Evolutionary conservation across 352 stramenopile genomes (phyloP).

Genomic region (Phytophthora cactorum): DNA sequence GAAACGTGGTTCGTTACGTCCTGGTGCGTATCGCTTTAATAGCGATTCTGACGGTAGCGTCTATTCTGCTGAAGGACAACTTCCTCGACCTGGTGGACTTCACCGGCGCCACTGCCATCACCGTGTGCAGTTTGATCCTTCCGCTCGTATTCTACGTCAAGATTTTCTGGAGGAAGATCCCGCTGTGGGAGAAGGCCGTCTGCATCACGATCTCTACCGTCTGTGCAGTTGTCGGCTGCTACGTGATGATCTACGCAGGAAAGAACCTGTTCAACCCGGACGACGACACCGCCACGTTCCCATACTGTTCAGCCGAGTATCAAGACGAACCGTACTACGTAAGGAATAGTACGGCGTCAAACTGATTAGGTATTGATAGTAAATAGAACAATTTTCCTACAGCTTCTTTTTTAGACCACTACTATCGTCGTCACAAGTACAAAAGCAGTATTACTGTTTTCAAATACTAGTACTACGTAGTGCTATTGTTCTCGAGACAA

Average conservation of each 20-base stretch:
- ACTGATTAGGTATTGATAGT: slow-evolving; percentile 1
- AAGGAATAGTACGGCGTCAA: slow-evolving; percentile 22
- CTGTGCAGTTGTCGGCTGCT: slow-evolving; percentile 32
- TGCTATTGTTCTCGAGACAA: too few species aligned
- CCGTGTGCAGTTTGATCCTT: slow-evolving; percentile 43
- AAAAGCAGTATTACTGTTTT: too few species aligned
- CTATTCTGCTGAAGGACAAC: slow-evolving; percentile 38
- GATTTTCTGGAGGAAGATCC: slow-evolving; percentile 37
- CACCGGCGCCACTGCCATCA: slow-evolving; percentile 41
- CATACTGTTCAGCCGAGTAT: slow-evolving; percentile 38
- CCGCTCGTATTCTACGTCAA: slow-evolving; percentile 51
- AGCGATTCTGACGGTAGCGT: slow-evolving; percentile 31
- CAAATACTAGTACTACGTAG: too few species aligned
- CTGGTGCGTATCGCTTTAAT: slow-evolving; percentile 42
- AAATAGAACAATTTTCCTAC: too few species aligned
- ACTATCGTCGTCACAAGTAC: too few species aligned
- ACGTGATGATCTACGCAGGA: slow-evolving; percentile 41
- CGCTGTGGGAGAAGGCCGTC: slow-evolving; percentile 41
- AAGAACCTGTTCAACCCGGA: slow-evolving; percentile 37
- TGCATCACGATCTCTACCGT: slow-evolving; percentile 32
- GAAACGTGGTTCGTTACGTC: slow-evolving; percentile 38
- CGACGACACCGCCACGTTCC: slow-evolving; percentile 24
- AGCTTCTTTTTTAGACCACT: too few species aligned
- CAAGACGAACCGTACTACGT: slow-evolving; percentile 5
- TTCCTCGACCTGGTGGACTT: slow-evolving; percentile 51